Conservation (phyloP, 2,329 filamentous ascomycete genomes). For the Alternaria atra region DNA sequence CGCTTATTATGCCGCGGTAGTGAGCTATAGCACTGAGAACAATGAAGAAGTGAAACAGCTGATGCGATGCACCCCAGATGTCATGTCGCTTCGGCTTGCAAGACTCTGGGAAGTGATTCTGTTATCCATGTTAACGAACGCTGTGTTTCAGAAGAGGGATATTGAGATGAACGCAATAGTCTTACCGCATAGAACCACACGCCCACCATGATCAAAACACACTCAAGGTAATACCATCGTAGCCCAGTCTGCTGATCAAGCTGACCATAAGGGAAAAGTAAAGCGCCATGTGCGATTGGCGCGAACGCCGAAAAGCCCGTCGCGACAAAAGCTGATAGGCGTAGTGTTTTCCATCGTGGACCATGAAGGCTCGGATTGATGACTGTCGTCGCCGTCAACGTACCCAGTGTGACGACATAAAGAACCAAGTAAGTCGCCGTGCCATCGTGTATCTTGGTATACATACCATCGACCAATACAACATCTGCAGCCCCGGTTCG, state of each 20-base stretch:
- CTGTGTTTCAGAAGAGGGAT: constrained; percentile 59
- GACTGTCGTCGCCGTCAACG: constrained; percentile 78
- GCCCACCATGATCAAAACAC: constrained; percentile 66
- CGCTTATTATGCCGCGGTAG: constrained; percentile 7
- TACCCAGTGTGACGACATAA: constrained; percentile 53
- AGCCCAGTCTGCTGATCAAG: constrained; percentile 69
- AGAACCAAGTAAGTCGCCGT: neutral
- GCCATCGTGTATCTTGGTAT: accelerated
- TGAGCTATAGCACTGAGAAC: constrained; percentile 71
- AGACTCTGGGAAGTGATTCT: constrained; percentile 73
- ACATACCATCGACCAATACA: constrained; percentile 54
- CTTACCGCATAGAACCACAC: constrained; percentile 76
- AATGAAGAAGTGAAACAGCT: constrained; percentile 92
- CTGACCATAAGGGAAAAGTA: constrained; percentile 69
- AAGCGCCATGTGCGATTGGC: constrained; percentile 76
- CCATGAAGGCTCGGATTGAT: constrained; percentile 84
- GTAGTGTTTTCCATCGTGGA: constrained; percentile 80
- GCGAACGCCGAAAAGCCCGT: constrained; percentile 86
- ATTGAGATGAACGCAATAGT: constrained; percentile 74
- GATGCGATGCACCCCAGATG: constrained; percentile 85
- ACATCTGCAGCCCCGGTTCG: constrained; percentile 37
- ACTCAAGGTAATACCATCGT: constrained; percentile 7
- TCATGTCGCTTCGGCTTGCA: constrained; percentile 80
- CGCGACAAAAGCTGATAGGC: constrained; percentile 86
- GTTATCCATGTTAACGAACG: constrained; percentile 76